Evolutionary conservation across 768 basidiomycete genomes (phyloP), one percentile per base, ranked within the genome.

Genomic region (Termitomyces sp.): DNA sequence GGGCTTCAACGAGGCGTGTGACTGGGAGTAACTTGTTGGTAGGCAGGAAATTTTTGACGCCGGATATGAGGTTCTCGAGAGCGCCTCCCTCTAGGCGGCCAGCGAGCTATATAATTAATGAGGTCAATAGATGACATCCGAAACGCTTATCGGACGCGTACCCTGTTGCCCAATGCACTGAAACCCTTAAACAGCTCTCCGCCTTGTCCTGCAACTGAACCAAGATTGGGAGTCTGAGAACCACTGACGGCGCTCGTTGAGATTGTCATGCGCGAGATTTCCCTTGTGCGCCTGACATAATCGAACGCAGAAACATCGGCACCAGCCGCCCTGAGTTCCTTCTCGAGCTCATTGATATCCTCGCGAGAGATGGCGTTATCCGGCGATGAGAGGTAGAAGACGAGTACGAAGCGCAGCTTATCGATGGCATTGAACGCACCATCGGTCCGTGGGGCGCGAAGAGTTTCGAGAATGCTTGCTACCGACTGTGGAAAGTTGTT

Each of bases 21-120:
- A 96, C 84, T 11, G 93, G 88, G 47, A 97, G 80, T 38, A 97
- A 81, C 71, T 99, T 96, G 67, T 93, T 92, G 2, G 92, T 88
- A 0, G 97, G 97, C 17, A 99, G 72, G 77, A 99, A 94, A 72
- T 97, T 98, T 69, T 96, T 97, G 64, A 99, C 97, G 38, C 95
- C 96, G 0, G 94, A 95, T 59, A 99, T 91, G 15, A 99, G 77
- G 68, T 96, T 96, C 68, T 98, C 95, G 32, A 98, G 78, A n/a
- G 93, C 93, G 35, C 94, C 91, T 66, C 97, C 96, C 71, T 95
- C 91, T 53, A 98, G 74, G 45, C 92, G 82, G 66, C 94, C 93
- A 1, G 93, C 95, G 45, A 98, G 82, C 94, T 97, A 63, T 28
- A 55, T 17, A 28, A 46, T 6, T 11, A 5, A n/a, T 11, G n/a